phyloP scores from a whole-genome alignment of 1,284 basidiomycete species.

The Paramarasmius palmivorus region DNA sequence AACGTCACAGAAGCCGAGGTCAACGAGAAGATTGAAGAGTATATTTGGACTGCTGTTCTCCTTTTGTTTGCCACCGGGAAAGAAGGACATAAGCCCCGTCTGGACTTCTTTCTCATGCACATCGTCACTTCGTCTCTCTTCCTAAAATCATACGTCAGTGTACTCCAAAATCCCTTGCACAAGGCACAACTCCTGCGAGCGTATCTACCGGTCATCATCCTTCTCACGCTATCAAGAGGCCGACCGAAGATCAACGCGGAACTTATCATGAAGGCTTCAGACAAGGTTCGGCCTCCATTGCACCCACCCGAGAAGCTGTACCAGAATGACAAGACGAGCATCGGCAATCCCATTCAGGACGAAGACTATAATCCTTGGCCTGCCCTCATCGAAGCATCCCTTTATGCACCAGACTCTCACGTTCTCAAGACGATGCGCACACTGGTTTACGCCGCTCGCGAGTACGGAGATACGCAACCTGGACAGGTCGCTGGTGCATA shows the following conservation, averaged over 20 bases:
- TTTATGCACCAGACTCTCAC: conserved; percentile 64
- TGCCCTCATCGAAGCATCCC: conserved; percentile 47
- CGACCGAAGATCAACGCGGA: conserved; percentile 57
- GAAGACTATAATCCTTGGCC: conserved; percentile 59
- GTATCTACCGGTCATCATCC: conserved; percentile 45
- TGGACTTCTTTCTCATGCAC: conserved; percentile 79
- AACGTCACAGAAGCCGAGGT: conserved; percentile 38
- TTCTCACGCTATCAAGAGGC: conserved; percentile 51
- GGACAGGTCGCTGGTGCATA: conserved; percentile 46
- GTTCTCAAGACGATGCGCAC: conserved; percentile 60
- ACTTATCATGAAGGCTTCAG: conserved; percentile 56
- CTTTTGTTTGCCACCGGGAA: conserved; percentile 54
- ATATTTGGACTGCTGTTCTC: conserved; percentile 52
- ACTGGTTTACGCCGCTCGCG: conserved; percentile 50
- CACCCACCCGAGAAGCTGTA: conserved; percentile 14
- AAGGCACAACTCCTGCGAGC: conserved; percentile 51
- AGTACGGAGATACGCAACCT: conserved; percentile 45
- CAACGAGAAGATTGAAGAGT: conserved; percentile 50
- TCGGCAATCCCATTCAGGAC: conserved; percentile 37
- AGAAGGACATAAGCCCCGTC: conserved; percentile 47
- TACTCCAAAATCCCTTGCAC: conserved; percentile 34
- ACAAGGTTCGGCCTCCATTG: conserved; percentile 40
- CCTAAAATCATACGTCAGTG: conserved; percentile 47
- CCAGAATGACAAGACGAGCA: conserved; percentile 23
- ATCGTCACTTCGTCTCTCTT: conserved; percentile 63